phyloP scores from a whole-genome alignment of 2,329 filamentous ascomycete species.

The Escovopsis sp. region DNA sequence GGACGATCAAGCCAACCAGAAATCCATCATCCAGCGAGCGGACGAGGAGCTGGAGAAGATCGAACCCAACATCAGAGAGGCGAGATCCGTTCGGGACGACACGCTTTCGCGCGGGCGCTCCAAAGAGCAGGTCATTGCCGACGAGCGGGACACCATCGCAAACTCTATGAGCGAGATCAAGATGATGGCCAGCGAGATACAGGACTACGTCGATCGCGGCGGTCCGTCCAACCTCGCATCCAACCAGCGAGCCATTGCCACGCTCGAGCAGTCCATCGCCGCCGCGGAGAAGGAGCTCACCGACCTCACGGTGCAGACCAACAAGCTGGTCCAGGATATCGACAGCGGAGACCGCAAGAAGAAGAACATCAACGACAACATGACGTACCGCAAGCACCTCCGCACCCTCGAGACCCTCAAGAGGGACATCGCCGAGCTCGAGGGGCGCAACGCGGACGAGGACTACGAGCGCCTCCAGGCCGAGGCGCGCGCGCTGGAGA shows the following conservation, averaged over 20 bases:
- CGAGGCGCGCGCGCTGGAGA: slow-evolving; percentile 55
- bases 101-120: slow-evolving; percentile 54
- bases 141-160: slow-evolving; percentile 55
- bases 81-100: slow-evolving; percentile 64
- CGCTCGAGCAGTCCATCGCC: slow-evolving; percentile 50
- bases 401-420: slow-evolving; percentile 53
- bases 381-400: slow-evolving; percentile 66
- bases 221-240: slow-evolving; percentile 56
- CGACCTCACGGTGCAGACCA: slow-evolving; percentile 53
- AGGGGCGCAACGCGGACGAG: slow-evolving; percentile 64
- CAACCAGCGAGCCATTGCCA: slow-evolving; percentile 54
- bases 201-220: slow-evolving; percentile 60
- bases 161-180: slow-evolving; percentile 65
- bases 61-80: slow-evolving; percentile 60
- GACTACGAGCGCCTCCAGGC: slow-evolving; percentile 62
- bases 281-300: slow-evolving; percentile 53
- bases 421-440: slow-evolving; percentile 57
- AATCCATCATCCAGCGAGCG: slow-evolving; percentile 50
- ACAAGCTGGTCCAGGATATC: slow-evolving; percentile 63
- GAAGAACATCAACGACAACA: slow-evolving; percentile 76
- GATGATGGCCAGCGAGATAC: slow-evolving; percentile 62
- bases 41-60: slow-evolving; percentile 64
- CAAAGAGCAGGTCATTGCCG: slow-evolving; percentile 57
- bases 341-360: slow-evolving; percentile 70
- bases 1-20: slow-evolving; percentile 51